Conservation (phyloP, 257 asterid genomes). For the Fraxinus cuspidata region DNA sequence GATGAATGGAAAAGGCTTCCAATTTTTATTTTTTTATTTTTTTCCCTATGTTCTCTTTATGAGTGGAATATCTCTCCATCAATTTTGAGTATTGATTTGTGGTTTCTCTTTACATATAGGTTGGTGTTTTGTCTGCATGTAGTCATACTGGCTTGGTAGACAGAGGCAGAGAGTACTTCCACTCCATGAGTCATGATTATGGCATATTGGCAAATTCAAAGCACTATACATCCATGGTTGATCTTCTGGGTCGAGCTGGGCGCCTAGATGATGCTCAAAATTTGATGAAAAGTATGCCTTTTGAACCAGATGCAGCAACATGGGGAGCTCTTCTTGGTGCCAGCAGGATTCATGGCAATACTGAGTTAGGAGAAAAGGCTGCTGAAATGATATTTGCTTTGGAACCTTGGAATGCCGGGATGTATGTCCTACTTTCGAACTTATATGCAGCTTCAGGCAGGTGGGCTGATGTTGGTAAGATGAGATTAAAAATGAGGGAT, state of each 20-base stretch:
- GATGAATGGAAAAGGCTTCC: background rate
- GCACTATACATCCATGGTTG: slow-evolving; percentile 92
- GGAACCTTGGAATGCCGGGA: slow-evolving; percentile 94
- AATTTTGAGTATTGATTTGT: slow-evolving; percentile 10
- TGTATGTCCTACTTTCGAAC: slow-evolving; percentile 90
- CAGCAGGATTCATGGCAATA: slow-evolving; percentile 82
- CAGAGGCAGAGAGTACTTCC: slow-evolving; percentile 63
- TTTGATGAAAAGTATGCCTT: slow-evolving; percentile 69
- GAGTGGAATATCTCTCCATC: slow-evolving; percentile 3
- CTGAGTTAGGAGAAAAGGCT: slow-evolving; percentile 86
- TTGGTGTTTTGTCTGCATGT: slow-evolving; percentile 85
- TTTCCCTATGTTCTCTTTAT: background rate
- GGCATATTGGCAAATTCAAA: slow-evolving; percentile 71
- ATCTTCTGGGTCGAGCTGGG: slow-evolving; percentile 93
- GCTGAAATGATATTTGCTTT: slow-evolving; percentile 75
- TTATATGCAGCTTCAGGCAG: slow-evolving; percentile 86
- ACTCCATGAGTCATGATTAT: slow-evolving; percentile 67
- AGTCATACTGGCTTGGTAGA: slow-evolving; percentile 87
- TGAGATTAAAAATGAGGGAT: slow-evolving; percentile 80
- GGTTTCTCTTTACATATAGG: slow-evolving; percentile 40
- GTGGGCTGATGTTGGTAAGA: slow-evolving; percentile 75
- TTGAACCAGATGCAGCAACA: slow-evolving; percentile 92
- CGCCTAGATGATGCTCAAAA: slow-evolving; percentile 77
- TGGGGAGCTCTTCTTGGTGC: slow-evolving; percentile 99
- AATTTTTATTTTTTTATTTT: background rate